Conservation (phyloP, 2,329 filamentous ascomycete genomes). For the Penicillium sp. region DNA sequence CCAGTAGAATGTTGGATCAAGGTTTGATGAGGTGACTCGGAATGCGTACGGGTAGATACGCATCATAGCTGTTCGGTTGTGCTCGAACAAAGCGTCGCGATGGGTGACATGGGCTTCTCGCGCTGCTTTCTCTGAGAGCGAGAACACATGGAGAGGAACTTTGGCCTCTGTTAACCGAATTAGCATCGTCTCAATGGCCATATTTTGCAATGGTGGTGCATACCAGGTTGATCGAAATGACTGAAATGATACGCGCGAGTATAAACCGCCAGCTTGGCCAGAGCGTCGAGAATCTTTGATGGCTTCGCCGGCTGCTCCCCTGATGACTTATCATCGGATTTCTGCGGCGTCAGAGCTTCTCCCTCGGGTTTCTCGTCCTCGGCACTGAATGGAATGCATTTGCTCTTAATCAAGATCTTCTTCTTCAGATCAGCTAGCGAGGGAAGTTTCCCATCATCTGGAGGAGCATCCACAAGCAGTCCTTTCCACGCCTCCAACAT, state of each 20-base stretch:
- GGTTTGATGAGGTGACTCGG: conserved; percentile 79
- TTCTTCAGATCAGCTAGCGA: conserved; percentile 68
- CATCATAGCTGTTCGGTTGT: conserved; percentile 82
- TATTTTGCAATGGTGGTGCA: conserved; percentile 31
- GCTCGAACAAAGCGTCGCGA: conserved; percentile 66
- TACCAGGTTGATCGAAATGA: conserved; percentile 65
- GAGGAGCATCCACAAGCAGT: conserved; percentile 65
- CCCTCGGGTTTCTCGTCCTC: conserved; percentile 29
- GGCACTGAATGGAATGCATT: conserved; percentile 57
- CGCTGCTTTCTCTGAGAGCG: conserved; percentile 61
- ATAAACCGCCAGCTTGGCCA: conserved; percentile 78
- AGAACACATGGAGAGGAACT: conserved; percentile 64
- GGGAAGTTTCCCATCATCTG: conserved; percentile 56
- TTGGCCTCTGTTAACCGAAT: conserved; percentile 40
- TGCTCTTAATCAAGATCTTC: conserved; percentile 84
- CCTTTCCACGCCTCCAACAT: conserved; percentile 86
- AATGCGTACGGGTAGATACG: conserved; percentile 83
- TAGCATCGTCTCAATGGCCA: background rate
- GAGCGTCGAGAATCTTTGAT: conserved; percentile 66
- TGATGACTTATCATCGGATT: background rate
- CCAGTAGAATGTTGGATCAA: conserved; percentile 84
- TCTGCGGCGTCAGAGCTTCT: conserved; percentile 8
- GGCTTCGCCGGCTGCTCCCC: conserved; percentile 36
- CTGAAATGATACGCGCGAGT: conserved; percentile 82
- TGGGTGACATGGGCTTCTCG: conserved; percentile 63